Conservation (phyloP, 352 stramenopile genomes). For the Blastocystis sp. region DNA sequence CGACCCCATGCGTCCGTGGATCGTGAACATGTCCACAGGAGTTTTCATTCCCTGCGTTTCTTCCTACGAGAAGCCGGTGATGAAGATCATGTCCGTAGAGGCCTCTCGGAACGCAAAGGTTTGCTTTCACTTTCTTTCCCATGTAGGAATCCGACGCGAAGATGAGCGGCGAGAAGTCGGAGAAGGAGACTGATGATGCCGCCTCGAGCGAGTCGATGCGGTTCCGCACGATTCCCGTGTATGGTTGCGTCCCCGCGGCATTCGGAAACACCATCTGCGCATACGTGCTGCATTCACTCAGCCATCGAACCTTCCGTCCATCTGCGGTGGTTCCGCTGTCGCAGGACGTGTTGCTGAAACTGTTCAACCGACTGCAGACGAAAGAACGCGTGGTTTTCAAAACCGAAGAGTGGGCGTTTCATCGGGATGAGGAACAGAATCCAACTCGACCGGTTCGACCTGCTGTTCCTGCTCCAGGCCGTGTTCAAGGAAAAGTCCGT, state of each 20-base stretch:
- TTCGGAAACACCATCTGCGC: conserved; percentile 90
- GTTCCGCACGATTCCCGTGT: conserved; percentile 83
- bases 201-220: conserved; percentile 91
- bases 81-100: conserved; percentile 83
- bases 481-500: conserved; percentile 72
- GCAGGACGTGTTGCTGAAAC: conserved; percentile 49
- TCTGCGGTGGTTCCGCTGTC: conserved; percentile 65
- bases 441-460: conserved; percentile 65
- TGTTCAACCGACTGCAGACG: conserved; percentile 62
- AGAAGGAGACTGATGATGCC: conserved; percentile 84
- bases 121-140: not conserved
- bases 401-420: not conserved
- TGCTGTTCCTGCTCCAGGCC: conserved; percentile 75
- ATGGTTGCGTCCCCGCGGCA: conserved; percentile 82
- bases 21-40: not conserved
- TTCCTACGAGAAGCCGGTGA: conserved; percentile 86
- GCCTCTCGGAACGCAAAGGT: conserved; percentile 58
- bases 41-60: conserved; percentile 66
- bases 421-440: no score
- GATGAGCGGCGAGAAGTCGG: conserved; percentile 64
- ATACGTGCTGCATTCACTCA: conserved; percentile 82
- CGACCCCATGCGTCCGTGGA: conserved; percentile 38
- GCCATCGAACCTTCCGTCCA: conserved; percentile 74
- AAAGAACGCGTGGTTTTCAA: conserved; percentile 65
- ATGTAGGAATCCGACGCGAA: conserved; percentile 3